Evolutionary conservation across 345 rosid species (phyloP).

Genomic region (Luvunga scandens): DNA sequence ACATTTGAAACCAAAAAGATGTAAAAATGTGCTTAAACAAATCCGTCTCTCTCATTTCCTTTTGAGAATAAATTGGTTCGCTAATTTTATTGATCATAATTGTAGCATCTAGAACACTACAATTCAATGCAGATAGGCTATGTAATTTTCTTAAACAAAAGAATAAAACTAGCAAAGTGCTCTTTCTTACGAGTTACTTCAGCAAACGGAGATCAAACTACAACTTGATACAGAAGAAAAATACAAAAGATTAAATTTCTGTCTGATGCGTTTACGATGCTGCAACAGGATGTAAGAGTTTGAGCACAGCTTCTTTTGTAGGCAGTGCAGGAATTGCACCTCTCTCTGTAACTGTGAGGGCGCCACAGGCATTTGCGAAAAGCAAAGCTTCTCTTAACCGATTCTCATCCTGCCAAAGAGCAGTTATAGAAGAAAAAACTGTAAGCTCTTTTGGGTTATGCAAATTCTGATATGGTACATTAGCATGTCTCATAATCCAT

Average conservation of each 20-base stretch:
- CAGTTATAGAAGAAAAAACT: background rate
- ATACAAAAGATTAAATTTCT: background rate
- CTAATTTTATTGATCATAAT: background rate
- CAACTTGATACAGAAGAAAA: constrained; percentile 1
- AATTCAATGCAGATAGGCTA: background rate
- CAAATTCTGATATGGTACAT: background rate
- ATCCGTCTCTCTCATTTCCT: background rate
- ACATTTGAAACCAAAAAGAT: background rate
- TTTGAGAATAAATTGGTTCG: background rate
- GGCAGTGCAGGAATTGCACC: constrained; percentile 98
- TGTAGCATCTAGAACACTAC: background rate
- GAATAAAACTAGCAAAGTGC: background rate
- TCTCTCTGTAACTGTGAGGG: constrained; percentile 77
- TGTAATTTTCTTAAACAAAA: background rate
- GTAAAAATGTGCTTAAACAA: background rate
- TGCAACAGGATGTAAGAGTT: constrained; percentile 32
- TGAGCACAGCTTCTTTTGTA: constrained; percentile 58
- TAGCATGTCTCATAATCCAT: background rate
- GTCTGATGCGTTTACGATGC: background rate
- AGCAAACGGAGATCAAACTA: constrained; percentile 5
- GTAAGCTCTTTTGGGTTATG: background rate
- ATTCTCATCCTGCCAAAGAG: constrained; percentile 63
- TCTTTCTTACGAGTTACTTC: background rate
- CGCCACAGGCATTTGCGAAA: constrained; percentile 89
- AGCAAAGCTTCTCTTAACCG: constrained; percentile 67